Evolutionary conservation across 192 early-diverging fungal species (phyloP).

Genomic region (Coemansia sp.): DNA sequence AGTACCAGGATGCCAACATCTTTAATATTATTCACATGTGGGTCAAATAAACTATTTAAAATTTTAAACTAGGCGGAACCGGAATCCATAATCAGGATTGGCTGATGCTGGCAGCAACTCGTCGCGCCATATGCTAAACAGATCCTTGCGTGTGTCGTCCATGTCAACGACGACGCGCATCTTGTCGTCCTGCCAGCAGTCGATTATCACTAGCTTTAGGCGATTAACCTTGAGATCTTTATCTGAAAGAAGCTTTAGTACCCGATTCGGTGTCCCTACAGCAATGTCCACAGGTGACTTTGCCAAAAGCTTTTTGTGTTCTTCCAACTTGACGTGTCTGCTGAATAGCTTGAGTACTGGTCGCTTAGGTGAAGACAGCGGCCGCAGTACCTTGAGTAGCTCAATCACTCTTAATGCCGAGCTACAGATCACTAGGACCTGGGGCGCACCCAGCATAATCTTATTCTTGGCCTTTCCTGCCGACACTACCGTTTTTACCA

Average conservation of each 20-base stretch:
- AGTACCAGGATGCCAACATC: background rate
- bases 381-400: conserved; percentile 32
- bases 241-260: conserved; percentile 32
- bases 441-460: conserved; percentile 36
- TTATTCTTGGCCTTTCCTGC: conserved; percentile 37
- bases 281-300: conserved; percentile 27
- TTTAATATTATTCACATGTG: too few species aligned
- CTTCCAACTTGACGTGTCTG: conserved; percentile 39
- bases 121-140: conserved; percentile 49
- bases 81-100: conserved; percentile 38
- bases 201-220: conserved; percentile 38
- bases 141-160: conserved; percentile 41
- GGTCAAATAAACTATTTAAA: background rate
- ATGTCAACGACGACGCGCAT: conserved; percentile 51
- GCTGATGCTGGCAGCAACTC: conserved; percentile 31
- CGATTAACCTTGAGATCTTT: conserved; percentile 34
- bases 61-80: conserved; percentile 29
- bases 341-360: conserved; percentile 46
- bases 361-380: conserved; percentile 17
- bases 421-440: conserved; percentile 43
- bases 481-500: conserved; percentile 26
- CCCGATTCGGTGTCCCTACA: conserved; percentile 48
- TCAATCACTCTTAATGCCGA: conserved; percentile 44
- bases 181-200: conserved; percentile 52
- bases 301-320: conserved; percentile 26